These are phyloP conservation scores for Eimeria necatrix DNA, from an alignment of 169 alveolate genomes.

Conservation along the genomic window DNA sequence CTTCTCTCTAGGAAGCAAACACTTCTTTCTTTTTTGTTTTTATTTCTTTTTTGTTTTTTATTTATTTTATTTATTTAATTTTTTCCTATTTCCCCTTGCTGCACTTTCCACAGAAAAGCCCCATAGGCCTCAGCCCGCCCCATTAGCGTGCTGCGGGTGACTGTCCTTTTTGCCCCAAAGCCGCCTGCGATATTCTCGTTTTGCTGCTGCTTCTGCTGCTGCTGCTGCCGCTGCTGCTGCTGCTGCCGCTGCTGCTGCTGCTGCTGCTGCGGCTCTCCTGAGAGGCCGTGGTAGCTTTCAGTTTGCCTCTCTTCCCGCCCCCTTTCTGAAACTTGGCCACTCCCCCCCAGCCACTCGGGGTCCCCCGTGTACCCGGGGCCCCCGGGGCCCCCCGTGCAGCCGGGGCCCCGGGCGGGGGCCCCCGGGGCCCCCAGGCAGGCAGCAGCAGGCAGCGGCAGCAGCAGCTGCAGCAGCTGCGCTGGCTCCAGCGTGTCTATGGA, in stretches of 20 bases:
- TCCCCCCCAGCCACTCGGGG: not conserved
- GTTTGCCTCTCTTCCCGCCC: not conserved
- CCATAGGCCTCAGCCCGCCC: not conserved
- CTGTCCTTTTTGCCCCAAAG: not conserved
- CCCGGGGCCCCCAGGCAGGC: not conserved
- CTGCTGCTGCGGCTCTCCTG: not conserved
- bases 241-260: not conserved
- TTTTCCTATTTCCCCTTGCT: too few species aligned
- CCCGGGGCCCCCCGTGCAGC: not conserved
- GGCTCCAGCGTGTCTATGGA: not conserved
- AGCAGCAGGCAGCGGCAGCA: constrained; percentile 6
- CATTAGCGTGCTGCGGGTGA: not conserved
- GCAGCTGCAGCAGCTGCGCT: not conserved
- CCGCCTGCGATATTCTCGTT: not conserved
- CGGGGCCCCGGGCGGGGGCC: not conserved
- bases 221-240: constrained; percentile 18
- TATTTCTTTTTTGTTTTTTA: too few species aligned
- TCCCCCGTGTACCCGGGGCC: not conserved
- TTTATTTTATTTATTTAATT: too few species aligned
- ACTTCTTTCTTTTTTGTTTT: too few species aligned
- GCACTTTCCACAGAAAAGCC: not conserved
- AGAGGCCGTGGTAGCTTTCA: not conserved
- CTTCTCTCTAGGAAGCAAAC: too few species aligned
- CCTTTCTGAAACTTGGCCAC: not conserved
- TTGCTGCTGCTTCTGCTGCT: constrained; percentile 6